Percentiles rank a stretch among this genome's conserved stretches.
Evolutionary conservation across 2,329 filamentous ascomycete species (phyloP).

Genomic region (Colletotrichum lentis): DNA sequence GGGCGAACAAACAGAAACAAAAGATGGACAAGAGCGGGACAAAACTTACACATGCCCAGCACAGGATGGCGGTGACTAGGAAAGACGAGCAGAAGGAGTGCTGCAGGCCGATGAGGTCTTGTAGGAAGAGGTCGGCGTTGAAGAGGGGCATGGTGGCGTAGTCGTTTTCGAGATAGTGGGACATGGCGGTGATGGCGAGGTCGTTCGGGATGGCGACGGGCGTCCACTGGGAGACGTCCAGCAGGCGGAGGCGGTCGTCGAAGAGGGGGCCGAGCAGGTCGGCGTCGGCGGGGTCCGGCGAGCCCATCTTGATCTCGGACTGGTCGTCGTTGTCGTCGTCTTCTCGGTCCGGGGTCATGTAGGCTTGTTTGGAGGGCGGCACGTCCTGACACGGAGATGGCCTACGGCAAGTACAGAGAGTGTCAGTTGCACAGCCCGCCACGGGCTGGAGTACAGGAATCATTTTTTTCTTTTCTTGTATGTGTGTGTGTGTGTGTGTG

Average conservation of each 20-base stretch:
- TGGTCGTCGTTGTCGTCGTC: constrained; percentile 5
- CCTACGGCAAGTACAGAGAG: neutral
- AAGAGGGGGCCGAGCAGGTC: neutral
- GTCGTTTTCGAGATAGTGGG: constrained; percentile 27
- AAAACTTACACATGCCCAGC: constrained; percentile 21
- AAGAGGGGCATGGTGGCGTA: constrained; percentile 26
- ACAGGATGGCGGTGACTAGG: constrained; percentile 18
- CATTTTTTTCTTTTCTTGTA: no score
- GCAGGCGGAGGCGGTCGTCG: constrained; percentile 1
- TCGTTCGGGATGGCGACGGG: constrained; percentile 19
- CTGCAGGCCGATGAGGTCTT: neutral
- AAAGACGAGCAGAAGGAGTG: constrained; percentile 16
- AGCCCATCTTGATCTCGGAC: neutral
- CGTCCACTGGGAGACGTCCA: constrained; percentile 20
- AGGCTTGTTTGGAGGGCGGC: neutral
- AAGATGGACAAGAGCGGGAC: no score
- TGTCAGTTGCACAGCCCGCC: neutral
- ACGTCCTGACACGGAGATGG: neutral
- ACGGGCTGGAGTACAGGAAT: neutral
- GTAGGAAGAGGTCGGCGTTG: constrained; percentile 11
- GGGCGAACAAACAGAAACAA: fast-evolving
- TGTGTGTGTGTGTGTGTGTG: neutral
- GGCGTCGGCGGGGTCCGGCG: neutral
- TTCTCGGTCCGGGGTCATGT: constrained; percentile 8
- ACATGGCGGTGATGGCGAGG: constrained; percentile 5